Base-by-base conservation (phyloP, 768 basidiomycete species). In the Leucosporidium yakuticum region DNA sequence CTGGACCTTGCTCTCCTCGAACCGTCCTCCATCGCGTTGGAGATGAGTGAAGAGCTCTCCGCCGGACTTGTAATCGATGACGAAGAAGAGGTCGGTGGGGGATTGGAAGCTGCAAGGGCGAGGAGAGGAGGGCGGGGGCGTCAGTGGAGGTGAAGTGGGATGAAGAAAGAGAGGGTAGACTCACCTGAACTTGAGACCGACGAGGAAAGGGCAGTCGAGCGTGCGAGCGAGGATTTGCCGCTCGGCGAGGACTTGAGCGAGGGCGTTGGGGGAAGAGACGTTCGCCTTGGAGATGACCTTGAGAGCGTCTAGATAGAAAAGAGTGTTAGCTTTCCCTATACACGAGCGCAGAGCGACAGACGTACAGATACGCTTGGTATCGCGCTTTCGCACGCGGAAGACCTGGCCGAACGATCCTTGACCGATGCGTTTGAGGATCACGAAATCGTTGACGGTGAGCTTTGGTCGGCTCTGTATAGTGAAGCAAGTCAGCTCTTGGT, bases 31-130 rank as follows among this genome's bases (percentile, higher is more conserved):
- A 79, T 99, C 95, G 70, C 88, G 85, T 79, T 98, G 95, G 44
- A 99, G 78, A 80, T 99, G 95, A 91, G 91, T 95, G 77, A 99
- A 99, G n/a, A 99, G 81, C 79, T 99, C 95, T 49, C 95, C 95
- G 11, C 95, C 95, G 74, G 87, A 88, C 62, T 72, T 72, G 63
- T 73, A 73, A 49, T 69, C 68, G 20, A 69, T 67, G 25, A 67
- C 61, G 56, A 73, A 67, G 60, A 69, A 73, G 36, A 73, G 60
- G 55, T 67, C 63, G 23, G 50, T 44, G 0, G 49, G 57, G 51
- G 60, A 57, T 47, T 69, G 71, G 34, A 73, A 73, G 27, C 59
- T 48, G 44, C 15, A 8, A 7, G 11, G 29, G 6, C 19, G 20
- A 25, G 32, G 39, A 15, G 11, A 15, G n/a, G n/a, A 29, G n/a